Evolutionary conservation across 805 yeast species (phyloP), one percentile per base, ranked within the genome.

Genomic region (Pichia membranifaciens): DNA sequence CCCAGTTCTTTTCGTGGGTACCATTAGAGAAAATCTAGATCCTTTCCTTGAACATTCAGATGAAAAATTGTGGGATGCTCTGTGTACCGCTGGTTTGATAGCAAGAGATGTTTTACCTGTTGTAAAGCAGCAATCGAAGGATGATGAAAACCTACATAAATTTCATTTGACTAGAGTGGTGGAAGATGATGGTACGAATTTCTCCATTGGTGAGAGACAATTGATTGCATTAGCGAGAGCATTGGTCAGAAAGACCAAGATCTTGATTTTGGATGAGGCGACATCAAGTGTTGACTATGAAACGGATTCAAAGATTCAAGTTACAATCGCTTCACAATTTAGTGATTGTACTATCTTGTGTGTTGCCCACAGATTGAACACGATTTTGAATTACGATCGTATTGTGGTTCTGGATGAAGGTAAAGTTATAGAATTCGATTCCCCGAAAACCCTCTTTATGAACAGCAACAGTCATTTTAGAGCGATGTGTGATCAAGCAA

Each of bases 241-340:
- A 0, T 64, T 84, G 38, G 87, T 82, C 20, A 73, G 87, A 51
- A 72, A 73, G 35, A 67, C 84, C 13, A 78, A 73, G 57, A 76
- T 84, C 43, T 63, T 84, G 45, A 75, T 84, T 41, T 61, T 84
- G 51, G 91, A 84, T 61, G 91, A 84, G 62, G 90, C 90, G 2
- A 84, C 91, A 0, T 81, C 88, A 1, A 75, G 82, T 36, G 90
- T 84, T 17, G 91, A 84, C 60, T 79, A 79, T 58, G 84, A 78
- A 54, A 83, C 90, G 0, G 91, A 84, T 63, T 66, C 74, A 15
- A 73, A 76, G 58, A 75, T 84, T 52, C 90, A 84, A 60, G 44
- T 61, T 0, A 79, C 84, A 2, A 82, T 84, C 52, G 71, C 70
- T 0, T 58, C 60, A 3, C 86, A 82, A 54, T 84, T 84, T 58